Percentiles rank a stretch among this genome's conserved stretches.
These are phyloP conservation scores for Sonneratia caseolaris DNA, from an alignment of 345 rosid species.

Conservation along the genomic window DNA sequence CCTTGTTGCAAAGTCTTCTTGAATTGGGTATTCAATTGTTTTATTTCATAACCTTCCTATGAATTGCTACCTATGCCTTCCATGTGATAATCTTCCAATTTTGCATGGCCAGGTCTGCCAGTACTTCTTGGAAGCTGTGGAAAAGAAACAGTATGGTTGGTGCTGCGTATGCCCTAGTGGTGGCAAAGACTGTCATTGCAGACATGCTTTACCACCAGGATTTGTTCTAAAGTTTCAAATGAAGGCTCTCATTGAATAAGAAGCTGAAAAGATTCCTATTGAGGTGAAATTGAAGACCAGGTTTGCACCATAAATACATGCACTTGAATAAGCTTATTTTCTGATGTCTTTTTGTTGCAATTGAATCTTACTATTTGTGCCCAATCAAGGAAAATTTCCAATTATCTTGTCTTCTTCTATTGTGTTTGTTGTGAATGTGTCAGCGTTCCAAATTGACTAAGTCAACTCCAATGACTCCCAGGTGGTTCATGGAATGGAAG, in stretches of 20 bases:
- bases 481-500: slow-evolving; percentile 85
- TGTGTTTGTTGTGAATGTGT: slow-evolving; percentile 8
- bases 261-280: slow-evolving; percentile 58
- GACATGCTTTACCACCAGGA: slow-evolving; percentile 98
- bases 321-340: not conserved
- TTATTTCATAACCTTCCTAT: not conserved
- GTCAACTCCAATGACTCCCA: slow-evolving; percentile 80
- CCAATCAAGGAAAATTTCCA: not conserved
- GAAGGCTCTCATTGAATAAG: slow-evolving; percentile 92
- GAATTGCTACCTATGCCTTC: not conserved
- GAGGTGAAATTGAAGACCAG: slow-evolving; percentile 93
- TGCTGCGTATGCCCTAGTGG: slow-evolving; percentile 94
- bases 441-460: slow-evolving; percentile 64
- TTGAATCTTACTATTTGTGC: not conserved
- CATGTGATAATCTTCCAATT: not conserved
- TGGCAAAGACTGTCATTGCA: slow-evolving; percentile 73
- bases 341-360: not conserved
- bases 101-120: slow-evolving; percentile 69
- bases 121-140: slow-evolving; percentile 87
- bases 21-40: not conserved
- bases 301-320: slow-evolving; percentile 19
- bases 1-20: not conserved
- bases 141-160: slow-evolving; percentile 96
- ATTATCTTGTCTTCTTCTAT: not conserved
- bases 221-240: slow-evolving; percentile 84